Base-by-base conservation (phyloP, 495 filamentous ascomycete species). In the Podospora australis region DNA sequence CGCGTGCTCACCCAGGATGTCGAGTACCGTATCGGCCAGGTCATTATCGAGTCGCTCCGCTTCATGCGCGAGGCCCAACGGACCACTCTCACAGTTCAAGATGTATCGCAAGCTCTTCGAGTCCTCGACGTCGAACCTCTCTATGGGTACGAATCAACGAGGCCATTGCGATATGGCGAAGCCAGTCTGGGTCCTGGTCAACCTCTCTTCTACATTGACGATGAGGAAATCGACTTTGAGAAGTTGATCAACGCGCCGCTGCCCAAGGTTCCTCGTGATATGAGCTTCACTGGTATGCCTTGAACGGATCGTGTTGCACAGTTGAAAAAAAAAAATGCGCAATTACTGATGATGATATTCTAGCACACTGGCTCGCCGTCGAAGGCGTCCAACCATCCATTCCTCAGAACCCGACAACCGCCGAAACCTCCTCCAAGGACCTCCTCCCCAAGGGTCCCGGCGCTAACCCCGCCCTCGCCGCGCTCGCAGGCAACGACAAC, bases 151-250 rank as follows among this genome's bases (percentile, higher is more conserved):
- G 91, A 96, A 53, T 86, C 89, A 13, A 85, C 83, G 2, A 76
- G 91, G 10, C 87, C 90, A 2, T 68, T 98, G 51, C 78, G 83
- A 29, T 98, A 91, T 58, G 94, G 94, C 21, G 92, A 97, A 68
- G 92, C 92, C 2, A 91, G 85, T 11, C 71, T 98, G 26, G 92
- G 92, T 0, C 88, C 90, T 6, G 89, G 88, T n/a, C 90, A 97
- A 64, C 90, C 91, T 30, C 73, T 98, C 11, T 98, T 87, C 72
- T 98, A 98, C 58, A 85, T 98, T 23, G 94, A 98, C 62, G 92
- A 98, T 68, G 92, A 98, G 58, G 92, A 98, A 71, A 83, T 96
- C 23, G 92, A 98, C 62, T 96, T 98, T 60, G 92, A 98, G 69
- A 96, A 96, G 69, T 69, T 98, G 54, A 97, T 98, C 63, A 98